phyloP scores from a whole-genome alignment of 31 red algal genomes.

The Endocladia muricata region DNA sequence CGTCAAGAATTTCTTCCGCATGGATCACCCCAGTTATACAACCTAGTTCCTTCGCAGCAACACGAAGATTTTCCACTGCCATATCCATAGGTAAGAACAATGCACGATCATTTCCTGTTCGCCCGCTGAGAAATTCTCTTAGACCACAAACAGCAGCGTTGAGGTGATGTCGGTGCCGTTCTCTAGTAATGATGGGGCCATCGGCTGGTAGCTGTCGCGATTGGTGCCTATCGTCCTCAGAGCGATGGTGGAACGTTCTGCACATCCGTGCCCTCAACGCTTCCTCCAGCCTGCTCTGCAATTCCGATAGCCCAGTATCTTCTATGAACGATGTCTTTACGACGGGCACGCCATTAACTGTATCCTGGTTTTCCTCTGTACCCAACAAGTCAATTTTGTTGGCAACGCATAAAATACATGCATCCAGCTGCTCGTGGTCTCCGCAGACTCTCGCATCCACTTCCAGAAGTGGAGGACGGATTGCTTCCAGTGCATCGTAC shows the following conservation, averaged over 20 bases:
- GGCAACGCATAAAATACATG: slow-evolving; percentile 33
- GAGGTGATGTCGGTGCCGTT: slow-evolving; percentile 70
- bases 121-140: slow-evolving; percentile 43
- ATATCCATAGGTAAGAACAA: slow-evolving; percentile 75
- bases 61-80: slow-evolving; percentile 78
- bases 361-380: background rate
- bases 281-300: slow-evolving; percentile 16
- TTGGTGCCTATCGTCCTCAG: background rate
- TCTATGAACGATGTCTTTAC: slow-evolving; percentile 25
- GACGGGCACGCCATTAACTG: background rate
- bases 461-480: background rate
- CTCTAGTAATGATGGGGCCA: slow-evolving; percentile 67
- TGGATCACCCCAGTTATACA: slow-evolving; percentile 78
- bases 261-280: slow-evolving; percentile 8
- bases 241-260: too few species aligned
- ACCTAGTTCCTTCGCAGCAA: slow-evolving; percentile 63
- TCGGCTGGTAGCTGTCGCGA: background rate
- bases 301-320: slow-evolving; percentile 25
- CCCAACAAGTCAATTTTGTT: slow-evolving; percentile 61
- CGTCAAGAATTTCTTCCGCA: slow-evolving; percentile 81
- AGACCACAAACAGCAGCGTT: slow-evolving; percentile 36
- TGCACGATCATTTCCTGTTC: slow-evolving; percentile 21
- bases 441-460: background rate
- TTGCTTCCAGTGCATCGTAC: slow-evolving; percentile 11
- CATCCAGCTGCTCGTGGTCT: background rate